A percentile compares a stretch with the other conserved stretches of the same genome.
Conservation (phyloP, 805 yeast species). For the Wickerhamiella alocasiicola region DNA sequence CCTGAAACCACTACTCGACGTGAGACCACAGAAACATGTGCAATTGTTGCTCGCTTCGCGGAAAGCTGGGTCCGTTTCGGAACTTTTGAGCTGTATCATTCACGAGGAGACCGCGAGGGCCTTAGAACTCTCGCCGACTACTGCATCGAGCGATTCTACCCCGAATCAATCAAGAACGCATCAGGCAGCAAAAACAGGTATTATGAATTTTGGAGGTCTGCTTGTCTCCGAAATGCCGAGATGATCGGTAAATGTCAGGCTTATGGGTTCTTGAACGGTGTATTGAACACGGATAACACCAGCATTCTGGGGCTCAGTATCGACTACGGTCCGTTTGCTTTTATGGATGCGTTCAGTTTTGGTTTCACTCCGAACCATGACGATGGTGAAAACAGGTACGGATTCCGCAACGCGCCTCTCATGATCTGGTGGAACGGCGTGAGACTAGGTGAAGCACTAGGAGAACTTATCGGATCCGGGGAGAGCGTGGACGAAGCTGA, state of each 20-base stretch:
- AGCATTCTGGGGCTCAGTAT: conserved; percentile 77
- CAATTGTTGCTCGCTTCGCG: conserved; percentile 73
- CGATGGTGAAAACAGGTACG: conserved; percentile 58
- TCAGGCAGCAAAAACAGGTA: conserved; percentile 31
- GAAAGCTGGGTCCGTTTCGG: conserved; percentile 83
- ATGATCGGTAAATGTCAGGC: conserved; percentile 78
- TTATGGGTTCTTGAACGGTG: conserved; percentile 90
- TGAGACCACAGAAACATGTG: conserved; percentile 62
- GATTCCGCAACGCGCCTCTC: conserved; percentile 72
- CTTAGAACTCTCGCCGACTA: conserved; percentile 55
- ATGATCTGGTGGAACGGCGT: conserved; percentile 90
- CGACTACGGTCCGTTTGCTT: conserved; percentile 92
- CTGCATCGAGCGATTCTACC: conserved; percentile 52
- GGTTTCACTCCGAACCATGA: conserved; percentile 81
- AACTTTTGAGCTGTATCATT: conserved; percentile 68
- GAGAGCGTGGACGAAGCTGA: conserved; percentile 36
- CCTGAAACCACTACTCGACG: conserved; percentile 73
- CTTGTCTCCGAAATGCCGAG: conserved; percentile 59
- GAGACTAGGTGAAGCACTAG: conserved; percentile 71
- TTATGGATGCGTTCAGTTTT: conserved; percentile 76
- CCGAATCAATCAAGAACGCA: conserved; percentile 24
- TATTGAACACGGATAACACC: conserved; percentile 86
- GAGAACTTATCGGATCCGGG: conserved; percentile 69
- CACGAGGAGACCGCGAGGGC: conserved; percentile 57
- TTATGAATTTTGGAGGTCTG: conserved; percentile 59